These are phyloP conservation scores for Malania oleifera DNA, from an alignment of 164 flowering plant species.

Conservation along the genomic window DNA sequence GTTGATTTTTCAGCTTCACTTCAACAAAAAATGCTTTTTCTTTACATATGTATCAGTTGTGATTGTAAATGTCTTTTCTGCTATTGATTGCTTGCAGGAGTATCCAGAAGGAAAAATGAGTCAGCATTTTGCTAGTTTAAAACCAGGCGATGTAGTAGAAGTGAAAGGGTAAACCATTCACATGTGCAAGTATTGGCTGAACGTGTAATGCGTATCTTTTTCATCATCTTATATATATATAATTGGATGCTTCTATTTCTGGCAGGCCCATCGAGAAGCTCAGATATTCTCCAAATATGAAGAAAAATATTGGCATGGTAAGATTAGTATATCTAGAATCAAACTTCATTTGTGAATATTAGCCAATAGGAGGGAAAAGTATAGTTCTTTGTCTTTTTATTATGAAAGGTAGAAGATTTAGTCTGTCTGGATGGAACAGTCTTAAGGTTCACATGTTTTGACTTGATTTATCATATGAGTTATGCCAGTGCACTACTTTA, in stretches of 20 bases:
- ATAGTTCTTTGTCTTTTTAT: too few relatives aligned
- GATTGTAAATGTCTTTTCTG: background rate
- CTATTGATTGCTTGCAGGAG: slow-evolving; percentile 45
- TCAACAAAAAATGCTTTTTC: background rate
- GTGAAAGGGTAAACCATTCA: slow-evolving; percentile 78
- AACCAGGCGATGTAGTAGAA: slow-evolving; percentile 90
- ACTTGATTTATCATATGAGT: too few relatives aligned
- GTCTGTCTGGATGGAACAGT: too few relatives aligned
- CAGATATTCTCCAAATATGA: slow-evolving; percentile 92
- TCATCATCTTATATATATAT: background rate
- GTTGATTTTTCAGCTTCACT: slow-evolving; percentile 1
- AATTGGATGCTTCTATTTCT: slow-evolving; percentile 4
- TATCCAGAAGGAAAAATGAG: slow-evolving; percentile 99
- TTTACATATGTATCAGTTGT: background rate
- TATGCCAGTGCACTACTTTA: too few relatives aligned
- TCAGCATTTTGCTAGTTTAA: slow-evolving; percentile 80
- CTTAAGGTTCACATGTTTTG: too few relatives aligned
- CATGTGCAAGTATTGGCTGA: background rate
- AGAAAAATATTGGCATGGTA: slow-evolving; percentile 97
- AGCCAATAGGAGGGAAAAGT: too few relatives aligned
- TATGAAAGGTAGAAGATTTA: too few relatives aligned
- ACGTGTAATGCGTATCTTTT: background rate
- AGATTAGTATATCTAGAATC: slow-evolving; percentile 14
- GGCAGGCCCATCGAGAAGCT: slow-evolving; percentile 98
- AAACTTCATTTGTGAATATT: background rate